These are phyloP conservation scores for Chytridiales sp. DNA, from an alignment of 371 early-diverging fungal species.

Conservation along the genomic window DNA sequence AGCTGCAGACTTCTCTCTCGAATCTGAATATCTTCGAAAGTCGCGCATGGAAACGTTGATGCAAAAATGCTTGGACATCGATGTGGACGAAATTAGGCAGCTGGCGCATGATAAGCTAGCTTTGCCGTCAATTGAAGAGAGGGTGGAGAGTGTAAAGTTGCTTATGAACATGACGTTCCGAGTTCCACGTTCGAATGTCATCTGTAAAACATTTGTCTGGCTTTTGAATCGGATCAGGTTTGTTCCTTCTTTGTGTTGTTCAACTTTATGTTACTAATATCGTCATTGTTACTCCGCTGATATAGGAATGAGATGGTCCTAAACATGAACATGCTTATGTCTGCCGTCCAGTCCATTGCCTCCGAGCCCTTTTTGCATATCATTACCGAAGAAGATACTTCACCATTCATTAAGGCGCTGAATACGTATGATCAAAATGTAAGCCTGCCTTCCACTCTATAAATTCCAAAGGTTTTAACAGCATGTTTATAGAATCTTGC, in stretches of 20 bases:
- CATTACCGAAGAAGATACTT: slow-evolving; percentile 7
- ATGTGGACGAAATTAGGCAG: no score
- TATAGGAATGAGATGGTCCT: slow-evolving; percentile 23
- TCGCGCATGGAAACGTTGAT: no score
- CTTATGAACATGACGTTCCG: no score
- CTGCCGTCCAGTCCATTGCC: not conserved
- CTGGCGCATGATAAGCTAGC: no score
- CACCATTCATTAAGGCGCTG: not conserved
- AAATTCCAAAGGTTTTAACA: slow-evolving; percentile 3
- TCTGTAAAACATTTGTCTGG: not conserved
- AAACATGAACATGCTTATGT: slow-evolving; percentile 10
- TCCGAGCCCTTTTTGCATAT: not conserved
- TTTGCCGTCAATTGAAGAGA: no score
- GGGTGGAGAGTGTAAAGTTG: no score
- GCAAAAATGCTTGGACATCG: no score
- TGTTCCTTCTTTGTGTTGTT: not conserved
- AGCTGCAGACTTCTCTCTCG: no score
- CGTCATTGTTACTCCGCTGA: not conserved
- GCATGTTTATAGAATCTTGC: slow-evolving; percentile 11
- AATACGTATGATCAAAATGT: slow-evolving; percentile 10
- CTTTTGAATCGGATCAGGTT: slow-evolving; percentile 11
- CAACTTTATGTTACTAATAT: no score
- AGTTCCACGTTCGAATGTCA: no score
- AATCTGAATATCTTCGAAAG: no score
- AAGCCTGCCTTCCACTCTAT: not conserved